These are phyloP conservation scores for Candida albicans DNA, from an alignment of 1,139 yeast genomes.

Conservation along the genomic window DNA sequence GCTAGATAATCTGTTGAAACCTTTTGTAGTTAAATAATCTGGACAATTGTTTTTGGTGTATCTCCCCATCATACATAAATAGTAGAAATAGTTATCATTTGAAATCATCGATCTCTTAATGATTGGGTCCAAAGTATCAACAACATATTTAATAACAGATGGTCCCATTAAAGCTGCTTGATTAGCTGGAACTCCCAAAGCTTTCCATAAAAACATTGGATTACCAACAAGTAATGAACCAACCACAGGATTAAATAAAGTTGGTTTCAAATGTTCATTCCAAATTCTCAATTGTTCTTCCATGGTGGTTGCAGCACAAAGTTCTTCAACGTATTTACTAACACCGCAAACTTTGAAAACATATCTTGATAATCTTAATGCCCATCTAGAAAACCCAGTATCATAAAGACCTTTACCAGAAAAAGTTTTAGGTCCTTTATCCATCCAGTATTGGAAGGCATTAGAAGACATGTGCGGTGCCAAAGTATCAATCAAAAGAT, in stretches of 20 bases:
- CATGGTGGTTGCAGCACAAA: constrained; percentile 60
- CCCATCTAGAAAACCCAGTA: constrained; percentile 88
- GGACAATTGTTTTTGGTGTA: constrained; percentile 73
- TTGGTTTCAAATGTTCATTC: constrained; percentile 63
- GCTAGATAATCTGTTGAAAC: constrained; percentile 49
- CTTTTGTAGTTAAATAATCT: constrained; percentile 63
- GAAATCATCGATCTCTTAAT: constrained; percentile 63
- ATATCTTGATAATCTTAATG: constrained; percentile 63
- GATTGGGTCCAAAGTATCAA: constrained; percentile 78
- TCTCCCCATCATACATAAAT: constrained; percentile 61
- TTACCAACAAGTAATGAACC: constrained; percentile 72
- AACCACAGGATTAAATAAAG: constrained; percentile 67
- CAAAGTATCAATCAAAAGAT: constrained; percentile 50
- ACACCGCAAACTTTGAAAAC: constrained; percentile 61
- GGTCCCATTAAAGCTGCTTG: constrained; percentile 79
- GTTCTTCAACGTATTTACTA: constrained; percentile 46
- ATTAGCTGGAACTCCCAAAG: constrained; percentile 81
- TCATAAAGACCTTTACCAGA: constrained; percentile 63
- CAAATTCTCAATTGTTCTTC: constrained; percentile 65
- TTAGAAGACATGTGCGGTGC: constrained; percentile 75
- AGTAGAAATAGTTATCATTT: constrained; percentile 75
- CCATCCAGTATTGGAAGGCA: constrained; percentile 80
- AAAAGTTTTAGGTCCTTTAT: constrained; percentile 60
- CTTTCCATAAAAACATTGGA: constrained; percentile 82
- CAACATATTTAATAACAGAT: constrained; percentile 67